Conservation (phyloP, 2,329 filamentous ascomycete species). For the Colletotrichum sublineola region DNA sequence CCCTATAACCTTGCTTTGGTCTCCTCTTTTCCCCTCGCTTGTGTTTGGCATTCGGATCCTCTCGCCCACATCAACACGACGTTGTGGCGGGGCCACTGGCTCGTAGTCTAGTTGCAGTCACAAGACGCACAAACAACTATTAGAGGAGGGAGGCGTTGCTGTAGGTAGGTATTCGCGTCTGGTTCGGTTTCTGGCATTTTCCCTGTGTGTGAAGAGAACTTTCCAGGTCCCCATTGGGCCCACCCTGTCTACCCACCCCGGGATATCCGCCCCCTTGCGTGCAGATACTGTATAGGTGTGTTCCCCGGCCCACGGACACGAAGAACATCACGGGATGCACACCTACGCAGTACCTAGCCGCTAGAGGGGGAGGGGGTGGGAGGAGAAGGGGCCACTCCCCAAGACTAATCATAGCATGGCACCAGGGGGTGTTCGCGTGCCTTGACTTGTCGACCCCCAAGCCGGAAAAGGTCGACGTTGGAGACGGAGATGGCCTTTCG, state of each 20-base stretch:
- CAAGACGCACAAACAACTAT: conserved; percentile 1
- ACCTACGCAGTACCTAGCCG: neutral
- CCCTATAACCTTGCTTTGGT: conserved; percentile 6
- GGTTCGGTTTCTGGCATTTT: conserved; percentile 17
- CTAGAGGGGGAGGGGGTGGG: conserved; percentile 7
- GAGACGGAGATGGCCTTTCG: conserved; percentile 30
- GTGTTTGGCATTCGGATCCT: conserved; percentile 25
- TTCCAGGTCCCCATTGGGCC: conserved; percentile 20
- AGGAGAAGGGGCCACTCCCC: conserved; percentile 17
- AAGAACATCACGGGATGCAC: conserved; percentile 19
- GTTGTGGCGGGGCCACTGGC: conserved; percentile 32
- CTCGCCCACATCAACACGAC: conserved; percentile 26
- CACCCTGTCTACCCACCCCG: conserved; percentile 19
- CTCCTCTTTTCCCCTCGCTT: conserved; percentile 30
- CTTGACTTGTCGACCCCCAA: conserved; percentile 35
- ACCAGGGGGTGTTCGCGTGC: conserved; percentile 30
- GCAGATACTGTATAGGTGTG: conserved; percentile 17
- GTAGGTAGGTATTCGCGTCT: neutral
- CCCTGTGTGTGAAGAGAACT: conserved; percentile 6
- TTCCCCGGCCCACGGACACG: conserved; percentile 27
- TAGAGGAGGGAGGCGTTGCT: neutral
- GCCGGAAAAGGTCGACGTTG: conserved; percentile 31
- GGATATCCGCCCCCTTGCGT: conserved; percentile 25
- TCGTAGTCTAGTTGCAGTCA: conserved; percentile 21
- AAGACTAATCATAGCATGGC: conserved; percentile 41